phyloP scores from a whole-genome alignment of 1,284 basidiomycete genomes.

The Cystobasidium slooffiae region DNA sequence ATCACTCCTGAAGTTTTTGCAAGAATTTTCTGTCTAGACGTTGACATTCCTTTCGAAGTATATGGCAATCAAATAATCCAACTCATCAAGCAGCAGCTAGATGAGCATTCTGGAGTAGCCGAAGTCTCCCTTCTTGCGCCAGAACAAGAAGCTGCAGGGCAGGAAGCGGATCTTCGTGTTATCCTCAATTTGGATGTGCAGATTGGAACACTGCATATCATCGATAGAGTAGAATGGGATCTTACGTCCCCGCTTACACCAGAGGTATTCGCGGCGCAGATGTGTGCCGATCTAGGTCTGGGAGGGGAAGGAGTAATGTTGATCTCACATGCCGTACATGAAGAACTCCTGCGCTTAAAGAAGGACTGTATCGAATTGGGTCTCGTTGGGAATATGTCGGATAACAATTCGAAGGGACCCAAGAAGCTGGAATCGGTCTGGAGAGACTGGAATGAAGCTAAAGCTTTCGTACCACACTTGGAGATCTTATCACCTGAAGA shows the following conservation, averaged over 20 bases:
- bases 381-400: conserved; percentile 65
- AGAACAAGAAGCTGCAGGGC: conserved; percentile 47
- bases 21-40: conserved; percentile 80
- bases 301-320: conserved; percentile 84
- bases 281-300: conserved; percentile 85
- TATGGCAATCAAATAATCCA: conserved; percentile 79
- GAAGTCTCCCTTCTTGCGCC: conserved; percentile 61
- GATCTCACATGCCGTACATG: conserved; percentile 89
- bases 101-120: conserved; percentile 80
- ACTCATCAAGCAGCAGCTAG: conserved; percentile 85
- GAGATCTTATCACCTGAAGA: conserved; percentile 87
- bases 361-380: conserved; percentile 92
- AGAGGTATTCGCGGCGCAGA: conserved; percentile 76
- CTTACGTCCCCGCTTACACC: conserved; percentile 89
- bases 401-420: conserved; percentile 65
- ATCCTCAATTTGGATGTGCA: conserved; percentile 97
- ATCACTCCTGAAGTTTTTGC: conserved; percentile 85
- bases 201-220: conserved; percentile 84
- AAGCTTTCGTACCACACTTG: conserved; percentile 88
- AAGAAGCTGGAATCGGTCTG: conserved; percentile 85
- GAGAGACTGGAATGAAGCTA: conserved; percentile 91
- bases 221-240: conserved; percentile 98
- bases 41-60: conserved; percentile 71
- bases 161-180: conserved; percentile 81
- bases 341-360: conserved; percentile 92